Base-by-base conservation (phyloP, 208 protist genomes). In the Spongospora subterranea region DNA sequence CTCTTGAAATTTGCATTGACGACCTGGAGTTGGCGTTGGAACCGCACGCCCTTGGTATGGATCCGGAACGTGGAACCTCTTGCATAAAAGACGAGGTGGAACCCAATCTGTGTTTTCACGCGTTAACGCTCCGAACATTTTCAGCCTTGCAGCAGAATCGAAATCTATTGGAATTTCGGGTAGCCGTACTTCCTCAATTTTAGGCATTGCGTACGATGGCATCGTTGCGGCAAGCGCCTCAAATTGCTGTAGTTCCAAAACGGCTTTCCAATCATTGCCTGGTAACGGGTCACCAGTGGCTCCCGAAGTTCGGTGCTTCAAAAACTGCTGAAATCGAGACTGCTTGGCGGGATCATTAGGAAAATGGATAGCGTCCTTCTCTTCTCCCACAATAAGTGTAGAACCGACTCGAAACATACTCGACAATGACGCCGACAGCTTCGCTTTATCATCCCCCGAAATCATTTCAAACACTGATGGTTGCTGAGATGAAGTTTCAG, bases 341-440 rank as follows among this genome's bases (percentile, higher is more conserved):
- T 82, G 71, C 71, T 82, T 82, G 6, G 71, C 71, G 13, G 71
- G 71, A 43, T 82, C 71, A 43, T 82, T n/a, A 35, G 71, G 71
- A 43, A 45, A 82, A 43, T 82, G 71, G 6, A 82, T n/a, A 13
- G 71, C n/a, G n/a, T 35, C 35, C 6, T 35, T n/a, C 6, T 6
- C 17, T 20, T 35, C n/a, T 6, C 71, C 71, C 6, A 82, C 71
- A 43, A 13, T 13, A 20, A 82, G n/a, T 43, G 71, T 82, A 40
- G n/a, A 35, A 6, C 71, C 71, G n/a, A 82, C 71, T 20, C n/a
- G 71, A n/a, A 82, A 82, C 71, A 82, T 82, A 43, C n/a, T 82
- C 35, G 71, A 39, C 6, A 82, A n/a, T 13, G 71, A 82, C 13
- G 6, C n/a, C 6, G 71, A 82, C 17, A 82, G 71, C 35, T 43